phyloP scores from a whole-genome alignment of 176 grass and related monocot genomes.

The Lolium multiflorum region DNA sequence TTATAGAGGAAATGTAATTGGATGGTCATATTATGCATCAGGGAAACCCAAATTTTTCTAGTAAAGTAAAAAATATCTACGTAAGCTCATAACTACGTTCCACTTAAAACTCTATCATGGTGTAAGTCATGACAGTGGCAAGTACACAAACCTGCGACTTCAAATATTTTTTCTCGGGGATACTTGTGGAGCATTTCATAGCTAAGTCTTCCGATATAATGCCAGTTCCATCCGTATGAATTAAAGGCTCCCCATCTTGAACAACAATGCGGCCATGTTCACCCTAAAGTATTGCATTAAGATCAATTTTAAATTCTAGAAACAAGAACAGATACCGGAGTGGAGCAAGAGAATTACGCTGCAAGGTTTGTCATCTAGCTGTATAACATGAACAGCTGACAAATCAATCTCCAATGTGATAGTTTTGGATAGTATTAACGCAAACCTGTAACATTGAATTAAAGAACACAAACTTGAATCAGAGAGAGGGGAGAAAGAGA shows the following conservation, averaged over 20 bases:
- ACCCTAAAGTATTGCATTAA: constrained; percentile 47
- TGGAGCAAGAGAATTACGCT: constrained; percentile 45
- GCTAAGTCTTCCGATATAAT: constrained; percentile 78
- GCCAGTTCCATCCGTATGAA: constrained; percentile 89
- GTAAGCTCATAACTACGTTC: neutral
- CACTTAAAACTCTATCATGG: neutral
- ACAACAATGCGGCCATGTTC: constrained; percentile 24
- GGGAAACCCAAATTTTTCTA: neutral
- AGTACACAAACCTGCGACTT: constrained; percentile 31
- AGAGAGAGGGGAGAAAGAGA: neutral
- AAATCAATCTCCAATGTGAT: constrained; percentile 49
- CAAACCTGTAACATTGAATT: neutral
- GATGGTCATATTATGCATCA: neutral
- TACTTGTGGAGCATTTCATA: constrained; percentile 53
- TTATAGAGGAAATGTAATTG: constrained; percentile 19
- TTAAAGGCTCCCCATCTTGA: constrained; percentile 43
- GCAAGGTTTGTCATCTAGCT: constrained; percentile 63
- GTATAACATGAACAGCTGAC: constrained; percentile 40
- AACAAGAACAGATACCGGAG: neutral
- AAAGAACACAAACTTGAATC: constrained; percentile 12
- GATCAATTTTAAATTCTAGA: constrained; percentile 10
- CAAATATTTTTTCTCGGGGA: constrained; percentile 42
- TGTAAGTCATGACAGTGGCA: neutral
- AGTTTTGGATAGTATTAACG: neutral
- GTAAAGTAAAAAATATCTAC: neutral